Evolutionary conservation across 2,329 filamentous ascomycete species (phyloP), one percentile per base, ranked within the genome.

Genomic region (Colletotrichum euphorbiae): DNA sequence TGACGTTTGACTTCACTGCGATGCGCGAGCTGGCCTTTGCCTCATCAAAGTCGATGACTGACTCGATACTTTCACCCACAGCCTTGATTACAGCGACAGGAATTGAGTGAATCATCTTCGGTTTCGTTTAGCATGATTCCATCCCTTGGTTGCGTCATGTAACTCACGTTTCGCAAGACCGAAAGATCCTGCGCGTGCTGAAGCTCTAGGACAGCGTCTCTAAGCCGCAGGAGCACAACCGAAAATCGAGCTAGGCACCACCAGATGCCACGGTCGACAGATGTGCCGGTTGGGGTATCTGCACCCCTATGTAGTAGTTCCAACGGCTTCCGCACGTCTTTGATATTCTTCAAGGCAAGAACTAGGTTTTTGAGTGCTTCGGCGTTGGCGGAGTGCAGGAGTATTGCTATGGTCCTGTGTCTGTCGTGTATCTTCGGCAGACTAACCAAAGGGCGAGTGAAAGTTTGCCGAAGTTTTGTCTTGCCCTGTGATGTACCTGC

Each of bases 401-500:
- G 85, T 1, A 89, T 81, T 4, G 84, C 80, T 58, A 97, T 90
- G 1, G 91, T 89, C 21, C 85, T 82, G 63, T 97, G 90, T 28
- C 95, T 89, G 75, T 91, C 87, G 3, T 84, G 81, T 71, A 99
- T 96, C 5, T 90, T 74, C 1, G 83, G 77, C 0, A 92, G 75
- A 68, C 96, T 86, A 28, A 90, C 82, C 33, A 89, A 93, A 21
- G 96, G 96, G 0, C 92, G 89, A 7, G 98, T 81, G 72, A 99
- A 96, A 58, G 92, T 86, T 73, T 93, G 90, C n/a, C 92, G 90
- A 5, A 99, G 83, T 48, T 87, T 85, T 28, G 81, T 75, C 72
- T 89, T 93, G 0, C 96, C 96, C 76, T 98, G 94, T 1, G 91
- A 86, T 3, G 94, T 98, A 62, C 86, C 86, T 28, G 91, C 89